These are phyloP conservation scores for Geosmithia putterillii DNA, from an alignment of 2,329 filamentous ascomycete genomes.

Conservation along the genomic window DNA sequence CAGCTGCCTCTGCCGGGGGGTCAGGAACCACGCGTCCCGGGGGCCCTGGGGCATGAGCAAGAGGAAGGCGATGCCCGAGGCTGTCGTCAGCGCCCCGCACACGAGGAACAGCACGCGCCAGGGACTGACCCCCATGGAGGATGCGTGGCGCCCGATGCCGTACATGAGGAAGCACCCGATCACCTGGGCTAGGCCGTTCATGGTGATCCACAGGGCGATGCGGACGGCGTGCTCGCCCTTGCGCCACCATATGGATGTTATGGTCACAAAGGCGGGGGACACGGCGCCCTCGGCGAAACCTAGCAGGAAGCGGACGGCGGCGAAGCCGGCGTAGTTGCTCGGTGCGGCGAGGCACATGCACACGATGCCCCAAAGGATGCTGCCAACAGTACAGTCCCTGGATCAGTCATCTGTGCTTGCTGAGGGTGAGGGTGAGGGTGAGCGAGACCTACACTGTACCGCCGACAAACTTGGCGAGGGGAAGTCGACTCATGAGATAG, in stretches of 20 bases:
- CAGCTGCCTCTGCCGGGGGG: conserved; percentile 25
- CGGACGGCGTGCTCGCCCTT: conserved; percentile 15
- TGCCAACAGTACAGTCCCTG: background rate
- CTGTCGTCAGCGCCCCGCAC: conserved; percentile 31
- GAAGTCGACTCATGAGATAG: conserved; percentile 36
- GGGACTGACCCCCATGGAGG: conserved; percentile 20
- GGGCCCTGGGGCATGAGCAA: conserved; percentile 32
- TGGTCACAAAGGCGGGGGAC: conserved; percentile 17
- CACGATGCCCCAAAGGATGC: conserved; percentile 3
- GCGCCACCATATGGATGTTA: conserved; percentile 18
- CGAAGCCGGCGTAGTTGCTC: conserved; percentile 10
- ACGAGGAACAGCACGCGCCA: conserved; percentile 37
- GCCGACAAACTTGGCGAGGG: conserved; percentile 36
- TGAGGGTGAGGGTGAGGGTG: background rate
- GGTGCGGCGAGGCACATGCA: conserved; percentile 5
- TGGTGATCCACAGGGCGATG: conserved; percentile 15
- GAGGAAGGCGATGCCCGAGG: conserved; percentile 29
- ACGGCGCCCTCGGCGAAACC: conserved; percentile 16
- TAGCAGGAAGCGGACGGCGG: conserved; percentile 13
- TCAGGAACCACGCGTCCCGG: conserved; percentile 35
- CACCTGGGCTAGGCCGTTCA: conserved; percentile 15
- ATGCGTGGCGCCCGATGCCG: conserved; percentile 7
- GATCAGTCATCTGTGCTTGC: background rate
- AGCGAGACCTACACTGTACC: conserved; percentile 23
- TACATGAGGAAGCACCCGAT: conserved; percentile 16